Percentiles rank a stretch among this genome's conserved stretches.
Evolutionary conservation across 441 rosid species (phyloP).

Genomic region (Monsonia emarginata): DNA sequence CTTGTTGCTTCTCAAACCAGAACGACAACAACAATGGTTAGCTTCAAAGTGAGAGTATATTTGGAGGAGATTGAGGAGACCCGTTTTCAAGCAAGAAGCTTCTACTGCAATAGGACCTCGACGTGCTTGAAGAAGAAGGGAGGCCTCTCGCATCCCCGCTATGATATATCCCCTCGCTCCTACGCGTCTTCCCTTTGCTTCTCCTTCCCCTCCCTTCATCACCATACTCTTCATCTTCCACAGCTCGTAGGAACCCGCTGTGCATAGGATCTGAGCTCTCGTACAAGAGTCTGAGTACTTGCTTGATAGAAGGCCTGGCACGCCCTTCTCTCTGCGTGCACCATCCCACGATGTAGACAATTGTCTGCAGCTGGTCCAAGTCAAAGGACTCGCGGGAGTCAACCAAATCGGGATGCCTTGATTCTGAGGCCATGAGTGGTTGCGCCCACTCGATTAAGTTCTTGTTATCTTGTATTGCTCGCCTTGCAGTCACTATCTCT

Average conservation of each 20-base stretch:
- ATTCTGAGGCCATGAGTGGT: constrained; percentile 42
- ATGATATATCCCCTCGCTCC: constrained; percentile 37
- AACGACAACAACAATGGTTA: background rate
- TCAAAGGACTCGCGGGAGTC: constrained; percentile 53
- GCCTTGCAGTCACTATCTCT: constrained; percentile 66
- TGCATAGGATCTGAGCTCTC: constrained; percentile 82
- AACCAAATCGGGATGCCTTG: constrained; percentile 49
- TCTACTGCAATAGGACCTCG: constrained; percentile 80
- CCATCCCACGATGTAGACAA: constrained; percentile 60
- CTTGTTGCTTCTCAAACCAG: background rate
- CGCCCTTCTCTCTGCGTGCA: constrained; percentile 77
- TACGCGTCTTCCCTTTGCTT: constrained; percentile 49
- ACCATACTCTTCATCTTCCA: constrained; percentile 54
- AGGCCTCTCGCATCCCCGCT: constrained; percentile 58
- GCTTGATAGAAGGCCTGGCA: constrained; percentile 82
- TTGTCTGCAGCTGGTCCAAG: constrained; percentile 57
- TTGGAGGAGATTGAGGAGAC: constrained; percentile 77
- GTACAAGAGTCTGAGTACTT: constrained; percentile 61
- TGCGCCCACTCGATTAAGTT: constrained; percentile 71
- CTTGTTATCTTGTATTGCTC: constrained; percentile 64
- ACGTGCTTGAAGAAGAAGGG: constrained; percentile 85
- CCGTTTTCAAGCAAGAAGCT: constrained; percentile 75
- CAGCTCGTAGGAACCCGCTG: constrained; percentile 50
- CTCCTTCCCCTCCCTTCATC: constrained; percentile 56
- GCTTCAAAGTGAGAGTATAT: constrained; percentile 42